Percentiles rank a stretch among this genome's conserved stretches.
Conservation (phyloP, 805 yeast species). For the Zygoascus biomembranicola region DNA sequence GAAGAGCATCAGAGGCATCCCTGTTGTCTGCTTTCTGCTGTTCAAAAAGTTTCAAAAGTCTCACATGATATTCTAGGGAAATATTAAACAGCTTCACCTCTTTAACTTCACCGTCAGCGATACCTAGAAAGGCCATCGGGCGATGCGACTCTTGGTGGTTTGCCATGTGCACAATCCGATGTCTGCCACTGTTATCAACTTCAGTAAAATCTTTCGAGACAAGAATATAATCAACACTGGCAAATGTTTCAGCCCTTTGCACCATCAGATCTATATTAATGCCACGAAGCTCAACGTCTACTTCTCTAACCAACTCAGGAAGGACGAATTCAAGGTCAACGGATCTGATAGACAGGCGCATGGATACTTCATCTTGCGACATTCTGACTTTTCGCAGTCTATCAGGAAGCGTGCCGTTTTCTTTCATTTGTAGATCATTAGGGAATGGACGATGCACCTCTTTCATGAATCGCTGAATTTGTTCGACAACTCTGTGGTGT, state of each 20-base stretch:
- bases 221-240: constrained; percentile 6
- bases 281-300: constrained; percentile 9
- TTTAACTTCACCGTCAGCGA: constrained; percentile 29
- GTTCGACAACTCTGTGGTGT: background rate
- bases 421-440: background rate
- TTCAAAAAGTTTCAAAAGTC: constrained; percentile 44
- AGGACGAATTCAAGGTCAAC: constrained; percentile 2
- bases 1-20: background rate
- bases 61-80: constrained; percentile 49
- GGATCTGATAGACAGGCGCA: constrained; percentile 4
- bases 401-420: background rate
- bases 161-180: constrained; percentile 12
- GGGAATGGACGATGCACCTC: background rate
- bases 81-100: constrained; percentile 42
- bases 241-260: background rate
- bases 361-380: background rate
- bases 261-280: constrained; percentile 1
- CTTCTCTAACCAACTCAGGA: constrained; percentile 4
- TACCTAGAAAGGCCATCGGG: constrained; percentile 37
- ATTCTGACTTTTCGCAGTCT: constrained; percentile 1
- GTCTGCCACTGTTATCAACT: constrained; percentile 9
- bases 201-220: constrained; percentile 14
- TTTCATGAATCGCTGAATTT: background rate
- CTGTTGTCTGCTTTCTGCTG: constrained; percentile 11
- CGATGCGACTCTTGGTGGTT: constrained; percentile 19